Percentiles rank a stretch among this genome's conserved stretches.
Evolutionary conservation across 306 rosid genomes (phyloP).

Genomic region (Begonia peltatifolia): DNA sequence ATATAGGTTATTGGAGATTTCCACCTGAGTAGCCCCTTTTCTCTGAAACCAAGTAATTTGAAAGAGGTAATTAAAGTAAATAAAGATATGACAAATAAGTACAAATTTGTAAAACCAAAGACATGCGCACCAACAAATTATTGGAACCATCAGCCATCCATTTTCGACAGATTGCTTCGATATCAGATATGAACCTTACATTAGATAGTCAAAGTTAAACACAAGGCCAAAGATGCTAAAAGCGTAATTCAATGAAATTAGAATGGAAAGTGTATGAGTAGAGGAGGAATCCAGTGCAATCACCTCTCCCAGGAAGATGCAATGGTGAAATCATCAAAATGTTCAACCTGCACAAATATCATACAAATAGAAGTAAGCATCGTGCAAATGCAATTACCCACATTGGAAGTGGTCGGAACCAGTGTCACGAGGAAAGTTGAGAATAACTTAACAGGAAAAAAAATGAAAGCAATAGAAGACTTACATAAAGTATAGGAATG

Average conservation of each 20-base stretch:
- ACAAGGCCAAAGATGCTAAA: neutral
- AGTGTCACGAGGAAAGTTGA: neutral
- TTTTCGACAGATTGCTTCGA: constrained; percentile 76
- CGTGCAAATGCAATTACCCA: neutral
- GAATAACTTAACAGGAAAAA: neutral
- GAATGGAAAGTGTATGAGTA: neutral
- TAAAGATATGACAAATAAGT: neutral
- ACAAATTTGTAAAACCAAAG: constrained; percentile 7
- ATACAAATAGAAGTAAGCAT: neutral
- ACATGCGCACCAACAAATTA: constrained; percentile 56
- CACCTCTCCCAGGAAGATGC: constrained; percentile 98
- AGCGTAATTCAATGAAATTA: neutral
- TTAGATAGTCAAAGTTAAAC: neutral
- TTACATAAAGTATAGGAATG: no score
- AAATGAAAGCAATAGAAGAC: neutral
- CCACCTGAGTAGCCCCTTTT: constrained; percentile 62
- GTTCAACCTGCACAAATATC: constrained; percentile 50
- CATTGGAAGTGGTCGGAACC: neutral
- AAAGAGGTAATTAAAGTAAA: neutral
- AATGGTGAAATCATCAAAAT: constrained; percentile 92
- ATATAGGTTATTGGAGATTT: constrained; percentile 36
- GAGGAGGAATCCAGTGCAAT: neutral
- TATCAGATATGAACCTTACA: constrained; percentile 82
- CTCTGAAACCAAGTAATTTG: constrained; percentile 27
- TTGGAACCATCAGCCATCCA: constrained; percentile 82